These are phyloP conservation scores for Prosopis cineraria DNA, from an alignment of 306 rosid species.

Conservation along the genomic window DNA sequence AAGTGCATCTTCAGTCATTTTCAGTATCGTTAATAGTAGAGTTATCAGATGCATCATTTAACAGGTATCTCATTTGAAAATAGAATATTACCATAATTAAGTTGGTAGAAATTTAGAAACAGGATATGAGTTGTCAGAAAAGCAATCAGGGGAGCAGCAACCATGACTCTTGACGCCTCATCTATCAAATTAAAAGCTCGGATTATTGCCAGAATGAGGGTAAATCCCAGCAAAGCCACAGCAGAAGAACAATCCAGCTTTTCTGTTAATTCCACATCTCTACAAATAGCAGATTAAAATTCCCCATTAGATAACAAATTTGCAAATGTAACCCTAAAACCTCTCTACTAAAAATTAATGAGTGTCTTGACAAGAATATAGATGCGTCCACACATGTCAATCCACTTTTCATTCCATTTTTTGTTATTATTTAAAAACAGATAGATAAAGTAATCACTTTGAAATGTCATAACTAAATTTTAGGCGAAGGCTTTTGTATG, in stretches of 20 bases:
- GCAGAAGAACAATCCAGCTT: conserved; percentile 85
- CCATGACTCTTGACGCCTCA: conserved; percentile 91
- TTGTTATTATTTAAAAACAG: not conserved
- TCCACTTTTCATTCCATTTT: not conserved
- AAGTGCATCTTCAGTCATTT: not conserved
- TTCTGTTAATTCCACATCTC: conserved; percentile 92
- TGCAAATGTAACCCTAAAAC: not conserved
- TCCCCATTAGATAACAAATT: conserved; percentile 8
- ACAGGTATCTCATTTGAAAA: conserved; percentile 16
- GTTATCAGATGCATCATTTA: conserved; percentile 13
- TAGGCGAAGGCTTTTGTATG: too few species aligned
- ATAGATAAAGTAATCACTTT: not conserved
- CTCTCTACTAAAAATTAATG: not conserved
- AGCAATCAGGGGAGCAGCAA: conserved; percentile 87
- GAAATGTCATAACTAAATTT: too few species aligned
- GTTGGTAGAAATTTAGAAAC: conserved; percentile 82
- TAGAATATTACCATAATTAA: conserved; percentile 66
- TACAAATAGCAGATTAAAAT: conserved; percentile 41
- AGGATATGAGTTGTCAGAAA: conserved; percentile 88
- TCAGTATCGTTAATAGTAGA: conserved; percentile 4
- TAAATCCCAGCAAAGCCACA: conserved; percentile 81
- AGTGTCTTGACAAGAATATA: not conserved
- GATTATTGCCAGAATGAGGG: conserved; percentile 68
- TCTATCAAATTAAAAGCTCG: conserved; percentile 81
- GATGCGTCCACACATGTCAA: not conserved